A percentile compares a stretch with the other conserved stretches of the same genome.
Conservation (phyloP, 495 filamentous ascomycete genomes). For the Penicillium steckii region DNA sequence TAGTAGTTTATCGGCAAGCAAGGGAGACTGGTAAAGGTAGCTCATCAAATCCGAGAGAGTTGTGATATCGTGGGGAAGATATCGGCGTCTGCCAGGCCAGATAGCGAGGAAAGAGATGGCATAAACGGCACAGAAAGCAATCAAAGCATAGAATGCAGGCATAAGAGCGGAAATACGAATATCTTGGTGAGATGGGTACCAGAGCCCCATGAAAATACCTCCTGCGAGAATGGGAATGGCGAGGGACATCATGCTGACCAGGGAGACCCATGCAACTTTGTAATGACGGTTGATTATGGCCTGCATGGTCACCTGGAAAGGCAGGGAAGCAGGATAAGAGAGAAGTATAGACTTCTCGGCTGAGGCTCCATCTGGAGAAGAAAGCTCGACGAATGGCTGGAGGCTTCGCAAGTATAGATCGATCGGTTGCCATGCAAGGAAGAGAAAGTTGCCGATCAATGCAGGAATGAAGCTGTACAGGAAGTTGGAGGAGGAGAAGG, state of each 20-base stretch:
- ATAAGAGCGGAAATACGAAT: conserved; percentile 69
- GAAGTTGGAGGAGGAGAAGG: conserved; percentile 85
- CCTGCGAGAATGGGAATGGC: conserved; percentile 74
- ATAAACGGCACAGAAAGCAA: conserved; percentile 66
- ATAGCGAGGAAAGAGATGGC: conserved; percentile 61
- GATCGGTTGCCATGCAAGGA: conserved; percentile 74
- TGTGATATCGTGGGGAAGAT: conserved; percentile 67
- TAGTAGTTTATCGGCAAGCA: conserved; percentile 68
- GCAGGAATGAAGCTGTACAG: conserved; percentile 82
- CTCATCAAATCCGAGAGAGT: conserved; percentile 75
- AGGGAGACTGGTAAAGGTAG: conserved; percentile 67
- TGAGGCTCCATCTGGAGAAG: conserved; percentile 53
- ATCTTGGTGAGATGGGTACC: conserved; percentile 45
- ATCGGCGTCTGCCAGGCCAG: conserved; percentile 53
- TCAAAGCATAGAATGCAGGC: conserved; percentile 63
- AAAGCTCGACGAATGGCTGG: conserved; percentile 70
- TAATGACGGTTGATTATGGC: conserved; percentile 67
- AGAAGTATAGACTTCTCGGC: conserved; percentile 71
- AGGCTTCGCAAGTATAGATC: conserved; percentile 74
- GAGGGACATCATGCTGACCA: conserved; percentile 61
- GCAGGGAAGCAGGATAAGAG: conserved; percentile 66
- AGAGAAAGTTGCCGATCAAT: conserved; percentile 69
- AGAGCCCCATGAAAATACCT: conserved; percentile 79
- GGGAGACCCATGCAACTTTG: conserved; percentile 66
- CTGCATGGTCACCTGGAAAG: conserved; percentile 58